Evolutionary conservation across 345 rosid genomes (phyloP).

Genomic region (Eucalyptus tenuipes): DNA sequence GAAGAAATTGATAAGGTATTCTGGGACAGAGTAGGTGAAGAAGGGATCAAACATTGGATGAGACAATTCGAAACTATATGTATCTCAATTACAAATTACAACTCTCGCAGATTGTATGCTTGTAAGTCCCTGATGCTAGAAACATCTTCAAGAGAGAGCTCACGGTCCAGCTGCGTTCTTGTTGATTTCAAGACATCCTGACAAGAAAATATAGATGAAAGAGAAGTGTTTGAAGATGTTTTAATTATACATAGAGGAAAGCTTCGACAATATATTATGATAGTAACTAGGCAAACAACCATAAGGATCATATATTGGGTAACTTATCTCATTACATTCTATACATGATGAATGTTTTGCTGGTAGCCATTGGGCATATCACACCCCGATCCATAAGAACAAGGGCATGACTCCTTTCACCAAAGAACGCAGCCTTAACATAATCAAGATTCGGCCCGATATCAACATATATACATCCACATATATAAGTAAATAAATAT

Average conservation of each 20-base stretch:
- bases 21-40: background rate
- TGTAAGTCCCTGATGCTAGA: constrained; percentile 53
- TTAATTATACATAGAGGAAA: too few relatives aligned
- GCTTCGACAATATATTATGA: background rate
- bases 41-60: background rate
- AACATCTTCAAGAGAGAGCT: constrained; percentile 56
- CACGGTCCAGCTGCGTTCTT: constrained; percentile 68
- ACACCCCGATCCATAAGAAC: too few relatives aligned
- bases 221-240: background rate
- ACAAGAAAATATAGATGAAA: background rate
- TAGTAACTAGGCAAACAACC: background rate
- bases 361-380: constrained; percentile 63
- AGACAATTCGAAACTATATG: background rate
- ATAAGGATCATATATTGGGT: background rate
- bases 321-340: constrained; percentile 62
- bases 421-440: too few relatives aligned
- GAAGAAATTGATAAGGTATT: background rate
- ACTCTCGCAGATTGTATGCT: constrained; percentile 42
- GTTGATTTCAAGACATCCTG: constrained; percentile 90
- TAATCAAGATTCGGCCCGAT: too few relatives aligned
- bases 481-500: too few relatives aligned
- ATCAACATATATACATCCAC: too few relatives aligned
- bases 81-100: constrained; percentile 1
- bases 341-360: constrained; percentile 80
- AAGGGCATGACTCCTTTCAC: too few relatives aligned